Conservation (phyloP, 306 rosid species). For the Castanea crenata region DNA sequence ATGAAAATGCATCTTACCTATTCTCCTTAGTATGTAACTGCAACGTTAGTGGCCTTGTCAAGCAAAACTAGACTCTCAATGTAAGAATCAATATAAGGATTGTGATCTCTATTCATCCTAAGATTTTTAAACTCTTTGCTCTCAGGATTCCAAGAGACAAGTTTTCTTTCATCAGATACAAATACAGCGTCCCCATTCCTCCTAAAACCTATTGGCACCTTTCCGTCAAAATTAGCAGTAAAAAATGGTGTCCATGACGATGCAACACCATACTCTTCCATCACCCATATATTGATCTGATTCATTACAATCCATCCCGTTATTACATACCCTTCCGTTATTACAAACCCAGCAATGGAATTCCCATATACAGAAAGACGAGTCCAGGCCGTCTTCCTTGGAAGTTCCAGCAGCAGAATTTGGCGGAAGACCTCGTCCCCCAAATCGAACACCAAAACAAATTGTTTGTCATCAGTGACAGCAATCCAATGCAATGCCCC, state of each 20-base stretch:
- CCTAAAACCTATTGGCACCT: not conserved
- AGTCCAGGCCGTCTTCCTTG: fast-evolving
- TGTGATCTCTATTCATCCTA: constrained; percentile 7
- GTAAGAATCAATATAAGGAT: constrained; percentile 11
- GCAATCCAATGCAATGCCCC: constrained; percentile 31
- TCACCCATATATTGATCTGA: no score
- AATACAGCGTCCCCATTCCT: constrained; percentile 14
- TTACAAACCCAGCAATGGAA: no score
- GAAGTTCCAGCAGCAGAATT: no score
- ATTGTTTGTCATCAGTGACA: not conserved
- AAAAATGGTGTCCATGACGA: constrained; percentile 24
- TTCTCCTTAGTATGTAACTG: no score
- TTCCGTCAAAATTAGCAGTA: not conserved
- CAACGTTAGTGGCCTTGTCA: not conserved
- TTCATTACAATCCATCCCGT: no score
- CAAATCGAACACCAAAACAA: no score
- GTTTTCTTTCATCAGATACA: no score
- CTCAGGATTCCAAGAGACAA: constrained; percentile 6
- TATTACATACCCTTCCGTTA: no score
- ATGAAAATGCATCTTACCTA: no score
- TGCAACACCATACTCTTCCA: no score
- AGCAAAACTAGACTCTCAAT: constrained; percentile 32
- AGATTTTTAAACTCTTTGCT: not conserved
- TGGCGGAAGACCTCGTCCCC: no score
- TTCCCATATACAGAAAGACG: no score